These are phyloP conservation scores for Crithidia sp. DNA, from an alignment of 208 protist genomes.

Conservation along the genomic window DNA sequence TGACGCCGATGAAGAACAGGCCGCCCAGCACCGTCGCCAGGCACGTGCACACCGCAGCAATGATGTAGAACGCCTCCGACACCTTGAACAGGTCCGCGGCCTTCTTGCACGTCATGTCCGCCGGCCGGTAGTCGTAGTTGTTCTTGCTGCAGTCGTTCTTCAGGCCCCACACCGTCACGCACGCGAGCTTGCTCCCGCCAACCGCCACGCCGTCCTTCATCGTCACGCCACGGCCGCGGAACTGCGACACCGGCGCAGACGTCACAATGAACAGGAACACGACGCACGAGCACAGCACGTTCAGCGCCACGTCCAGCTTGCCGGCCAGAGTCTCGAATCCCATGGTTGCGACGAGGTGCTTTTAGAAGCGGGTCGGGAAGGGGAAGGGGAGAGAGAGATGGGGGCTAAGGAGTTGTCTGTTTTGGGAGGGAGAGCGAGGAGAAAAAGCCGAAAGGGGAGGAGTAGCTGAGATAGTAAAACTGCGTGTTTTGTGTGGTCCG, in stretches of 20 bases:
- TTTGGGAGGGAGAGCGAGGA: not conserved
- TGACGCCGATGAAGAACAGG: conserved; percentile 40
- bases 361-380: not conserved
- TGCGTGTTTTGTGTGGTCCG: no score
- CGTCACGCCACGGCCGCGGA: conserved; percentile 39
- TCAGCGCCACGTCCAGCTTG: conserved; percentile 41
- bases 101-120: conserved; percentile 16
- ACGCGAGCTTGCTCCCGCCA: conserved; percentile 35
- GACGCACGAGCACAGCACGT: conserved; percentile 53
- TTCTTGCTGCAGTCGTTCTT: conserved; percentile 49
- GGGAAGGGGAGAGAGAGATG: not conserved
- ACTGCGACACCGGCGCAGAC: conserved; percentile 57
- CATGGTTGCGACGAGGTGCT: conserved; percentile 38
- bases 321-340: conserved; percentile 50
- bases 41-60: conserved; percentile 44
- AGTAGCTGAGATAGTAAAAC: no score
- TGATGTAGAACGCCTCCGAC: conserved; percentile 60
- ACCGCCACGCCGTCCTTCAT: not conserved
- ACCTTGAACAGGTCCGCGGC: conserved; percentile 46
- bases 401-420: not conserved
- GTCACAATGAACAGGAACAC: conserved; percentile 55
- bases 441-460: not conserved
- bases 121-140: conserved; percentile 27
- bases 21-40: conserved; percentile 22
- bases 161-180: conserved; percentile 56